Evolutionary conservation across 768 basidiomycete genomes (phyloP).

Genomic region (Suillus weaverae): DNA sequence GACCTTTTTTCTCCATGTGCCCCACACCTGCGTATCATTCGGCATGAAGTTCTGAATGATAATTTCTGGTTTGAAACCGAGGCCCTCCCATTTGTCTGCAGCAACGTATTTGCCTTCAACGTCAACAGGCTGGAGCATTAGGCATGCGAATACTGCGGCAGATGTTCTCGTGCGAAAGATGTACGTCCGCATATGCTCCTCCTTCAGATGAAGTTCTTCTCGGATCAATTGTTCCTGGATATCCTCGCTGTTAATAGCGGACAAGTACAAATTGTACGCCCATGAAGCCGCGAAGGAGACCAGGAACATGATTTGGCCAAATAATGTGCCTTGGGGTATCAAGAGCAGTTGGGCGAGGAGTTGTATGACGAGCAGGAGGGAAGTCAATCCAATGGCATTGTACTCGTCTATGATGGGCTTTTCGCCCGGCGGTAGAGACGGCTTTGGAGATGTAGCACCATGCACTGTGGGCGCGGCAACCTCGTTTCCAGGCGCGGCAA

Average conservation of each 20-base stretch:
- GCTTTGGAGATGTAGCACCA: no score
- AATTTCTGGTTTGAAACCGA: not conserved
- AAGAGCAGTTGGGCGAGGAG: slow-evolving; percentile 34
- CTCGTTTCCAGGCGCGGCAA: no score
- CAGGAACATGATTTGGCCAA: slow-evolving; percentile 37
- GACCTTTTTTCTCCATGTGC: not conserved
- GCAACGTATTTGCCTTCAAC: slow-evolving; percentile 9
- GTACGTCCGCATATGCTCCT: slow-evolving; percentile 3
- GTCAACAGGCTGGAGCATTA: slow-evolving; percentile 3
- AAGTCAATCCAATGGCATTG: slow-evolving; percentile 25
- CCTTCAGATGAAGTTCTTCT: not conserved
- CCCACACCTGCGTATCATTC: slow-evolving; percentile 10
- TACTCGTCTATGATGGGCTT: slow-evolving; percentile 8
- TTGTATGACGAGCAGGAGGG: slow-evolving; percentile 32
- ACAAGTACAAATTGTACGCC: slow-evolving; percentile 31
- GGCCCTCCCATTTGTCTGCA: not conserved
- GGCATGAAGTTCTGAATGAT: slow-evolving; percentile 9
- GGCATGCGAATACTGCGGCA: slow-evolving; percentile 4
- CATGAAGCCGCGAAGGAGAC: slow-evolving; percentile 32
- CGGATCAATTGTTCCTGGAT: slow-evolving; percentile 20
- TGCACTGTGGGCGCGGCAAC: no score
- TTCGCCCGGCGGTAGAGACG: no score
- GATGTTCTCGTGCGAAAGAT: slow-evolving; percentile 8
- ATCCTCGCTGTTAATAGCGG: slow-evolving; percentile 29
- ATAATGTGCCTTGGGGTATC: slow-evolving; percentile 33